Conservation (phyloP, 306 rosid genomes). For the Sesbania bispinosa region DNA sequence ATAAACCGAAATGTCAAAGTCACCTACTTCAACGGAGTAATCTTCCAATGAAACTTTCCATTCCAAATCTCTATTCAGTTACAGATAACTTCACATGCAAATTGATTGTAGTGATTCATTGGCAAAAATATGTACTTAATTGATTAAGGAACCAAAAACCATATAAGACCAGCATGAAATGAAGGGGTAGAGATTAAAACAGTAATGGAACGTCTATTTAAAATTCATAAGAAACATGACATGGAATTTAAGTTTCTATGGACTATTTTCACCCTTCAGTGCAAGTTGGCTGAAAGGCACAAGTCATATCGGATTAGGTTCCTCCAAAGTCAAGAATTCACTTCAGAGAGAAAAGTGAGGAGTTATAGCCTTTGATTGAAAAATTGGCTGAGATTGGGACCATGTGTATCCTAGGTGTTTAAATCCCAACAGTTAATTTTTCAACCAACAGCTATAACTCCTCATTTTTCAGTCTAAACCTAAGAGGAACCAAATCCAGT, state of each 20-base stretch:
- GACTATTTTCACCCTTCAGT: not conserved
- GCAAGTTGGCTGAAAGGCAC: not conserved
- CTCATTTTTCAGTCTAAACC: not conserved
- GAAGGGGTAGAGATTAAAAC: not conserved
- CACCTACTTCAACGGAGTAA: not conserved
- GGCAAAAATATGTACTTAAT: not conserved
- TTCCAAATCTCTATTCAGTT: not conserved
- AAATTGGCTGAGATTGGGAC: too few species aligned
- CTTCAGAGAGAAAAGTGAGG: not conserved
- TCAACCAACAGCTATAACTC: too few species aligned
- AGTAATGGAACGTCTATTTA: not conserved
- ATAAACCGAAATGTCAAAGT: not conserved
- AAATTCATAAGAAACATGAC: not conserved
- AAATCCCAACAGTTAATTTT: too few species aligned
- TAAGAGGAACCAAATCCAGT: not conserved
- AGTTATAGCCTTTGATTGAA: not conserved
- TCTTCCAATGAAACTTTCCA: not conserved
- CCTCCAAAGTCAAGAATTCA: not conserved
- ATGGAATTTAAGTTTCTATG: not conserved
- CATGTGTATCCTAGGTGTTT: too few species aligned
- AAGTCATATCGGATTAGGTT: not conserved
- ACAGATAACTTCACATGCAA: not conserved
- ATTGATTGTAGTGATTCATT: not conserved
- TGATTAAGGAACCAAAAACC: not conserved
- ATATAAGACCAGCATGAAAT: not conserved